A percentile compares a stretch with the other conserved stretches of the same genome.
phyloP scores from a whole-genome alignment of 129 eudicot genomes.

The Flaveria robusta region DNA sequence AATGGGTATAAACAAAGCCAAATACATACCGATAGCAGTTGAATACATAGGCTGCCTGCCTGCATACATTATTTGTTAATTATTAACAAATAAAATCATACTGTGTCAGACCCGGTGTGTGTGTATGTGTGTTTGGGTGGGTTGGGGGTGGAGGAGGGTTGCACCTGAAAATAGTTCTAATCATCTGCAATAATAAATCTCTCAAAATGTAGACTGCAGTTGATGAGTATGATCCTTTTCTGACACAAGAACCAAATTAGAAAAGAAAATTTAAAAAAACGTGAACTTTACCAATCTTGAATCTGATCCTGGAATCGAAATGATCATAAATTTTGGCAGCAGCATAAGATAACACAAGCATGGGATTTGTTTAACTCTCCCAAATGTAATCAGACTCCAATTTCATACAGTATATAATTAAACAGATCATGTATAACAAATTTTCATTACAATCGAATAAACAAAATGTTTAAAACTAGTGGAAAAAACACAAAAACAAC shows the following conservation, averaged over 20 bases:
- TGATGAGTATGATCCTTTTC: background rate
- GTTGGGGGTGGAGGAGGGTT: too few relatives aligned
- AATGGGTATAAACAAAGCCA: background rate
- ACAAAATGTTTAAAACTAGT: conserved; percentile 32
- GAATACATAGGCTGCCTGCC: background rate
- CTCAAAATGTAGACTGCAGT: background rate
- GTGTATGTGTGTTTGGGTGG: too few relatives aligned
- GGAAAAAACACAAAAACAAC: conserved; percentile 39
- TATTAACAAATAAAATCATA: background rate
- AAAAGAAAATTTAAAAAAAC: background rate
- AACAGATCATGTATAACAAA: conserved; percentile 43
- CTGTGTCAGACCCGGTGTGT: too few relatives aligned
- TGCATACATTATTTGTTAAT: background rate
- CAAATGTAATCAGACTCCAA: conserved; percentile 10
- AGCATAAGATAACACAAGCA: background rate
- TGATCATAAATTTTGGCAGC: background rate
- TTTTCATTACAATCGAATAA: conserved; percentile 50
- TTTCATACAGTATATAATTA: conserved; percentile 35
- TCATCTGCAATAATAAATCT: background rate
- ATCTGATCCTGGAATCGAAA: background rate
- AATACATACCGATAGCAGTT: background rate
- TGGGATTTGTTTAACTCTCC: conserved; percentile 1
- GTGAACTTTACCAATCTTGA: background rate
- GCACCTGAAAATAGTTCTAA: background rate
- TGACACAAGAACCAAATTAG: background rate